phyloP scores from a whole-genome alignment of 2,329 filamentous ascomycete species.

The Xylariaceae sp. region DNA sequence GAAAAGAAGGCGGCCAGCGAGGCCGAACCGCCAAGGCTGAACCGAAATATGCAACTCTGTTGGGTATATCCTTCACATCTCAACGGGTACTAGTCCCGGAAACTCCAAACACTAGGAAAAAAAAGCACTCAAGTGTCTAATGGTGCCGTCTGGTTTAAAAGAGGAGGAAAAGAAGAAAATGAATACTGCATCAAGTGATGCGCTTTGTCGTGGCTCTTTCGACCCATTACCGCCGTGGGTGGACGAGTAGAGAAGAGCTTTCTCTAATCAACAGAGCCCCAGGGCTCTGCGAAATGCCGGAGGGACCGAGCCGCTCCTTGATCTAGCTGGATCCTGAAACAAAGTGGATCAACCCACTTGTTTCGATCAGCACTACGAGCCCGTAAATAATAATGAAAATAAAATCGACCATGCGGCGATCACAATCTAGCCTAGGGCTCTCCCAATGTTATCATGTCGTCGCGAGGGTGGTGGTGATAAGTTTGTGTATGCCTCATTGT shows the following conservation, averaged over 20 bases:
- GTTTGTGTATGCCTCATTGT: constrained; percentile 51
- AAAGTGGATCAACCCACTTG: constrained; percentile 16
- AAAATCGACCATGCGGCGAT: constrained; percentile 21
- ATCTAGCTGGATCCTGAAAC: background rate
- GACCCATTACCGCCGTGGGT: background rate
- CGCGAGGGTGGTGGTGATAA: constrained; percentile 57
- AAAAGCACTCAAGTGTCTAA: constrained; percentile 16
- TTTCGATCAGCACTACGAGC: too few relatives aligned
- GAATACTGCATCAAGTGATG: constrained; percentile 1
- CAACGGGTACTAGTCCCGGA: constrained; percentile 30
- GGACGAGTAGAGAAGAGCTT: background rate
- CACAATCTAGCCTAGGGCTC: constrained; percentile 56
- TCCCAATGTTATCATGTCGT: constrained; percentile 56
- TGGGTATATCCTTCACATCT: constrained; percentile 40
- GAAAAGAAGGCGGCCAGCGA: background rate
- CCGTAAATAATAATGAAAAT: too few relatives aligned
- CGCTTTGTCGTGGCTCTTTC: background rate
- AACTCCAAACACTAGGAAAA: constrained; percentile 32
- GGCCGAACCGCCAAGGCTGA: constrained; percentile 4
- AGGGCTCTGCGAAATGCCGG: background rate
- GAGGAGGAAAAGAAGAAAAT: constrained; percentile 4
- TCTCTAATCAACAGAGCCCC: background rate
- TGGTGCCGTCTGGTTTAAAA: background rate
- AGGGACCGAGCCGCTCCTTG: background rate
- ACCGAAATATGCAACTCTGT: constrained; percentile 29